These are phyloP conservation scores for Durusdinium trenchii DNA, from an alignment of 73 alveolate genomes.

Conservation along the genomic window DNA sequence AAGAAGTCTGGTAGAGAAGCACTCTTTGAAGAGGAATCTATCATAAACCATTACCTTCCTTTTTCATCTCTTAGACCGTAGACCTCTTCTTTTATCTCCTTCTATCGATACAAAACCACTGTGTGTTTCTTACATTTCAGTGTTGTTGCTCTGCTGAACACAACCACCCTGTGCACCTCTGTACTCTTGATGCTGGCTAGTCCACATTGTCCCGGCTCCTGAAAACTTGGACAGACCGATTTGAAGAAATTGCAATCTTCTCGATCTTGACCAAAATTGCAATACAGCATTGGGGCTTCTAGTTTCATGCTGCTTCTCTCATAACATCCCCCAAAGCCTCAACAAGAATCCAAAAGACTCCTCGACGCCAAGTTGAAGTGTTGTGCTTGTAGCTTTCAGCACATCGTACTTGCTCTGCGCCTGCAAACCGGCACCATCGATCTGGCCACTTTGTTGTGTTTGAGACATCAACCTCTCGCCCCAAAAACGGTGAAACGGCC, in stretches of 20 bases:
- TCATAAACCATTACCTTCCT: no score
- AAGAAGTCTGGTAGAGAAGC: no score
- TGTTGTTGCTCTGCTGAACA: no score
- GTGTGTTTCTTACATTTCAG: no score
- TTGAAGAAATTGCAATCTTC: no score
- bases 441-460: not conserved
- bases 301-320: not conserved
- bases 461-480: not conserved
- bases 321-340: not conserved
- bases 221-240: not conserved
- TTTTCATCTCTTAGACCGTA: no score
- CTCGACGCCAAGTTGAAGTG: slow-evolving; percentile 58
- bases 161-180: not conserved
- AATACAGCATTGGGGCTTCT: not conserved
- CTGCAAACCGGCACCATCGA: no score
- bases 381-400: slow-evolving; percentile 65
- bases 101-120: no score
- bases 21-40: no score
- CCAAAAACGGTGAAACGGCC: not conserved
- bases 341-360: not conserved
- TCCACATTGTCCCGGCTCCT: slow-evolving; percentile 65
- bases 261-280: no score
- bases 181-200: slow-evolving; percentile 62
- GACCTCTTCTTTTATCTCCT: no score
- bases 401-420: slow-evolving; percentile 83